These are phyloP conservation scores for Acanthamoeba culbertsoni DNA, from an alignment of 208 protist species.

Conservation along the genomic window DNA sequence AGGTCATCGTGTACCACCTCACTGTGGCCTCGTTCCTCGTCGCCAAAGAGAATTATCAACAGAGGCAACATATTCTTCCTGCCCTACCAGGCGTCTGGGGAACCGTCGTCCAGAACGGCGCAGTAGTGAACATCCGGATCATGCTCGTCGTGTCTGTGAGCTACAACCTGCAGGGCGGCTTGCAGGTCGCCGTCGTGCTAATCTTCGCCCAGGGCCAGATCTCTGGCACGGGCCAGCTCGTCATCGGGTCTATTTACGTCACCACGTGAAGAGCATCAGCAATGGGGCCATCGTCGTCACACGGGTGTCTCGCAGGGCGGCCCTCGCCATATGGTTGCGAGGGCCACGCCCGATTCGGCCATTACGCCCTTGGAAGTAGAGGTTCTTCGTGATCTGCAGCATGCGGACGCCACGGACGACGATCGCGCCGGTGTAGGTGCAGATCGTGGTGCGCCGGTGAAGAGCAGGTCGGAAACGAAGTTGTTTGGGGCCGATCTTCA, in stretches of 20 bases:
- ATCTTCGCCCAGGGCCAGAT: slow-evolving; percentile 23
- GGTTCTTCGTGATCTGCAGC: slow-evolving; percentile 22
- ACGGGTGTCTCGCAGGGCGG: not conserved
- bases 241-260: not conserved
- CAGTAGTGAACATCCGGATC: slow-evolving; percentile 4
- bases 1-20: slow-evolving; percentile 22
- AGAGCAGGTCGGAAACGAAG: slow-evolving; percentile 1
- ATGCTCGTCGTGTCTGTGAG: not conserved
- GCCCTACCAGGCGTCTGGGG: not conserved
- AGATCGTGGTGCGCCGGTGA: slow-evolving; percentile 30
- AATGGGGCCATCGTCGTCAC: not conserved
- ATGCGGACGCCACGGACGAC: not conserved
- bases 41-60: not conserved
- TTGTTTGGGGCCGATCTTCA: no score
- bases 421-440: not conserved
- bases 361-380: slow-evolving; percentile 37
- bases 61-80: slow-evolving; percentile 25
- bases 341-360: not conserved
- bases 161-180: slow-evolving; percentile 41
- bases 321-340: not conserved
- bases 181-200: not conserved
- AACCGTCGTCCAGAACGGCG: not conserved
- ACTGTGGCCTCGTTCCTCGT: not conserved
- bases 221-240: slow-evolving; percentile 35
- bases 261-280: slow-evolving; percentile 13